A percentile compares a stretch with the other conserved stretches of the same genome.
phyloP scores from a whole-genome alignment of 1,284 basidiomycete genomes.

The Melampsora americana region DNA sequence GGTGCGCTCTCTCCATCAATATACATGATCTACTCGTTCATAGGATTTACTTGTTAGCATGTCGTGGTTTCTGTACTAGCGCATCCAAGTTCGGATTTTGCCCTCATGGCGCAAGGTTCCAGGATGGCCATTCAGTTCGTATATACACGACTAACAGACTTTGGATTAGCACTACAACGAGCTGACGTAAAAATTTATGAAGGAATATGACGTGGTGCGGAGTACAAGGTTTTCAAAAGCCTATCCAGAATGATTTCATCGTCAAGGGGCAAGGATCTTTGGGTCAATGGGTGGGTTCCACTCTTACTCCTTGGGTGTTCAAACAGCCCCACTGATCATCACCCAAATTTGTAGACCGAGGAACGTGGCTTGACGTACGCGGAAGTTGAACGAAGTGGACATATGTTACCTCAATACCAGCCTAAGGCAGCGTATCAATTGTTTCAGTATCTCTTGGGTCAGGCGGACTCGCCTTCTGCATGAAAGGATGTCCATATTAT shows the following conservation, averaged over 20 bases:
- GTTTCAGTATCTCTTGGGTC: slow-evolving; percentile 33
- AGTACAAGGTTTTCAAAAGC: slow-evolving; percentile 50
- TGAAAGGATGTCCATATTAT: no score
- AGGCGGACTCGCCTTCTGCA: slow-evolving; percentile 8
- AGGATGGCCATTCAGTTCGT: slow-evolving; percentile 12
- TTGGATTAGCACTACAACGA: no score
- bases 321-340: not conserved
- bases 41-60: no score
- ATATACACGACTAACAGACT: no score
- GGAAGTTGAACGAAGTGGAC: slow-evolving; percentile 45
- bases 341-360: slow-evolving; percentile 43
- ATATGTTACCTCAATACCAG: slow-evolving; percentile 47
- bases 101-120: not conserved
- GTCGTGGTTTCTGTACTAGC: not conserved
- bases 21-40: no score
- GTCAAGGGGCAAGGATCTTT: slow-evolving; percentile 44
- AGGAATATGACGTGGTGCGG: slow-evolving; percentile 52
- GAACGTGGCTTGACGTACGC: slow-evolving; percentile 50
- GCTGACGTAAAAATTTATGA: no score
- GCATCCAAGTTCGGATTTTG: not conserved
- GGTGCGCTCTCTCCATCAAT: no score
- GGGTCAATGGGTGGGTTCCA: slow-evolving; percentile 19
- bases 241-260: slow-evolving; percentile 45
- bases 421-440: slow-evolving; percentile 33
- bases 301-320: not conserved